Evolutionary conservation across 495 filamentous ascomycete genomes (phyloP), one percentile per base, ranked within the genome.

Genomic region (Beverwykella pulmonaria): DNA sequence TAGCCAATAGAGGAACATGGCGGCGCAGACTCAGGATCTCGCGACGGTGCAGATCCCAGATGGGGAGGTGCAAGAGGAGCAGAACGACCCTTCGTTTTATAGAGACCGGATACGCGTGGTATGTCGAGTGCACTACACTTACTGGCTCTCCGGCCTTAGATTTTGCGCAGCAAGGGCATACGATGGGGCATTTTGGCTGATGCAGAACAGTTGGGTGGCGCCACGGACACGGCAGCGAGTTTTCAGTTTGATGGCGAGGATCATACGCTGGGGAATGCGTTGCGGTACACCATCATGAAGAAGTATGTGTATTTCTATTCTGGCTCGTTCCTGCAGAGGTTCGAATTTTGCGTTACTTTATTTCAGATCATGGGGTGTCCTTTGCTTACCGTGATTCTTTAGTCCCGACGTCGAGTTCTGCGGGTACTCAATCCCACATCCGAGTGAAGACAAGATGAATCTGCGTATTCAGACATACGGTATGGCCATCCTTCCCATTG

Each of bases 351-450:
- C 12, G 32, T 34, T 34, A n/a, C n/a, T n/a, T n/a, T n/a, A 44
- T n/a, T 44, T 44, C 39, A 12, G 17, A 10, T 12, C 15, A 9
- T n/a, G 17, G 6, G 48, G 48, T 19, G 9, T 23, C 2, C 4
- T 3, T 25, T 50, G 48, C 48, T 50, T 2, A 50, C 22, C 5
- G 9, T 3, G 20, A 39, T 32, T 30, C 19, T 0, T 22, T 26
- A 96, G 93, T 75, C 94, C 94, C 34, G 85, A 91, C 47, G 94
- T 98, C 34, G 94, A 98, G 73, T 94, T 98, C 79, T 98, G 95
- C 79, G 94, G 93, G 47, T 98, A 98, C 75, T 92, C 94, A 3
- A 98, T 98, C 58, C 94, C 94, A 9, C 94, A 98, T 80, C 94
- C 95, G 34, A 96, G 93, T 19, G 94, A 98, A 74, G 78, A 87